Base-by-base conservation (phyloP, 1,139 yeast species). In the Lodderomyces beijingensis region DNA sequence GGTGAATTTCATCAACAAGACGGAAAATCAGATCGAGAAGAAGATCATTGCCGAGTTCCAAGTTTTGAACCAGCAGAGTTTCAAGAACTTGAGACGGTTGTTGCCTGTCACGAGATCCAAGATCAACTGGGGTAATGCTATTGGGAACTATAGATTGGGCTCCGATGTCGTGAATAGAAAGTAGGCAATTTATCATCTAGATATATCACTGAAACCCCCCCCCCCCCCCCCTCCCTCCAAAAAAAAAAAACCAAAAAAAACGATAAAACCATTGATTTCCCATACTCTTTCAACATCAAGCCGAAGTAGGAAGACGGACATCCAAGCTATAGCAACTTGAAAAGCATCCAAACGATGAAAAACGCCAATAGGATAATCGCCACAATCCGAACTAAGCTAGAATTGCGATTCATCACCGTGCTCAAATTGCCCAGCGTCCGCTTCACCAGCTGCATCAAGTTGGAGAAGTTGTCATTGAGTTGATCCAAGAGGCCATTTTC, bases 61-160 rank as follows among this genome's bases (percentile, higher is more conserved):
- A 28, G 76, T 76, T 22, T 70, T 91, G 51, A 89, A 89, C 57
- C 95, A 87, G 44, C 72, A 72, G 34, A 74, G 79, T 38, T 91
- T 91, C 65, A 91, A 89, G 60, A 74, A 75, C 41, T 72, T 91
- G 46, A 76, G 98, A 61, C 79, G 98, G 56, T 86, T 87, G 55
- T 69, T 91, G 41, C 98, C 98, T 3, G 81, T 91, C 26, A 89
- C 95, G 18, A 74, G 96, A 52, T 75, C 95, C 11, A 88, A 84
- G 58, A 82, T 91, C 52, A 85, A 87, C 56, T 91, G 98, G 98
- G 95, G 95, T 27, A 84, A 77, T 51, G 88, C 96, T 12, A 86
- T 88, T 49, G 95, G 94, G 11, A 84, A 81, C 53, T 88, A 88
- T 62, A 77, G 88, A 50, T 67, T 89, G 33, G 97, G 97, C 13